phyloP scores from a whole-genome alignment of 1,284 basidiomycete genomes.

The Cryptococcus sp. region DNA sequence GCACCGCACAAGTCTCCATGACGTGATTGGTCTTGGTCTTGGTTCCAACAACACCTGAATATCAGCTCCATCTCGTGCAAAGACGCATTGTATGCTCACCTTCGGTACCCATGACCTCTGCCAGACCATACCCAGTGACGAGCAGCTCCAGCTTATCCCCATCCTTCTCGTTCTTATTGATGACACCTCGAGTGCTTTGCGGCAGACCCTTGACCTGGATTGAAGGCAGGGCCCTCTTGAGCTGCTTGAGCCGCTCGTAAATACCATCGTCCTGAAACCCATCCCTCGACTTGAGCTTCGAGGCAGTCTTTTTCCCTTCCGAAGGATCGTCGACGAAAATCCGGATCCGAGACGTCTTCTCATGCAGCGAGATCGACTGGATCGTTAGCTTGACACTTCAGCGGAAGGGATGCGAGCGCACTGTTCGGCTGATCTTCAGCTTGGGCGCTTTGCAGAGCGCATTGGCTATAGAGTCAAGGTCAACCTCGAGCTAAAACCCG shows the following conservation, averaged over 20 bases:
- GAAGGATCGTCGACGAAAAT: conserved; percentile 48
- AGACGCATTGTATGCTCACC: conserved; percentile 54
- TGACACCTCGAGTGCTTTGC: conserved; percentile 80
- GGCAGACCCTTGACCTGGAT: conserved; percentile 91
- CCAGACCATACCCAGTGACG: conserved; percentile 95
- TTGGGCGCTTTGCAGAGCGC: conserved; percentile 82
- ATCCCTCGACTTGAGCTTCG: too few species aligned
- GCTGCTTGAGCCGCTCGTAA: conserved; percentile 78
- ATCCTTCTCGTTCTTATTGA: conserved; percentile 66
- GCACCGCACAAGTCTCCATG: conserved; percentile 88
- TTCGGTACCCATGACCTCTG: conserved; percentile 96
- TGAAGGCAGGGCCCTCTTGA: conserved; percentile 71
- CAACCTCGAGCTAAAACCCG: conserved; percentile 72
- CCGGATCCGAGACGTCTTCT: conserved; percentile 70
- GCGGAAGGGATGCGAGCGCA: conserved; percentile 22
- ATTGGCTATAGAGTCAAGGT: conserved; percentile 87
- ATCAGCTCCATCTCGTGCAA: neutral
- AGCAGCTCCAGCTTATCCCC: conserved; percentile 52
- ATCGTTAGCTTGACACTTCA: neutral
- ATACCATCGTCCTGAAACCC: conserved; percentile 48
- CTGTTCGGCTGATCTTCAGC: conserved; percentile 87
- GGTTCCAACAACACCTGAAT: conserved; percentile 78
- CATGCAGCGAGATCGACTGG: conserved; percentile 61
- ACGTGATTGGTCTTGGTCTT: conserved; percentile 95
- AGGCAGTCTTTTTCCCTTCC: conserved; percentile 5